These are phyloP conservation scores for Fistulinella prunicolor DNA, from an alignment of 768 basidiomycete species.

Conservation along the genomic window DNA sequence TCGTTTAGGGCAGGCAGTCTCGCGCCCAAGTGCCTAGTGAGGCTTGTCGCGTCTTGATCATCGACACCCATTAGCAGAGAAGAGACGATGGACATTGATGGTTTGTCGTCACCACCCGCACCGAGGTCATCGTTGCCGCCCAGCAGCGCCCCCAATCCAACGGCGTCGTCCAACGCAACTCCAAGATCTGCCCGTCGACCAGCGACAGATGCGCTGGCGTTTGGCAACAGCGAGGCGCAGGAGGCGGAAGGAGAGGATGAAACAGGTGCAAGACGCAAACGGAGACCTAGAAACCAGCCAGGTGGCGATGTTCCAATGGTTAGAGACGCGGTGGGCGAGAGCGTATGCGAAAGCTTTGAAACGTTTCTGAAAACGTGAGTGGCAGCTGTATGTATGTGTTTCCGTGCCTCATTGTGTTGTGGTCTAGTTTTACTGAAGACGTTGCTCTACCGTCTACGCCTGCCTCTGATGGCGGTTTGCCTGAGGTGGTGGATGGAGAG, in stretches of 20 bases:
- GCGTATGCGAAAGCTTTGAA: constrained; percentile 89
- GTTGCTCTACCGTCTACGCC: constrained; percentile 79
- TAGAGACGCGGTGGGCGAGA: constrained; percentile 93
- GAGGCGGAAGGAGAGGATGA: constrained; percentile 40
- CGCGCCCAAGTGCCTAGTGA: constrained; percentile 34
- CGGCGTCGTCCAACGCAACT: constrained; percentile 36
- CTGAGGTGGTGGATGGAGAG: constrained; percentile 56
- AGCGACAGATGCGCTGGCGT: constrained; percentile 50
- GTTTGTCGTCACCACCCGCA: constrained; percentile 54
- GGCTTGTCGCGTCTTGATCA: constrained; percentile 18
- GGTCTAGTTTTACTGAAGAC: constrained; percentile 74
- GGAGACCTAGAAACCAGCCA: constrained; percentile 39
- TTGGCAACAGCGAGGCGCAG: constrained; percentile 50
- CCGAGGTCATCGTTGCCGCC: constrained; percentile 52
- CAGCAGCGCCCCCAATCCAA: constrained; percentile 44
- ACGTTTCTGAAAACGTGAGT: constrained; percentile 87
- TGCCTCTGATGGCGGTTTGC: constrained; percentile 64
- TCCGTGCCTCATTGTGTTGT: background rate
- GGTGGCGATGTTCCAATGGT: constrained; percentile 80
- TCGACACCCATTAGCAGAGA: constrained; percentile 1
- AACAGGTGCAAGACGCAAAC: constrained; percentile 42
- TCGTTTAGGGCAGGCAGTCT: constrained; percentile 44
- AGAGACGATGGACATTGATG: constrained; percentile 52
- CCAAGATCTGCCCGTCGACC: constrained; percentile 37
- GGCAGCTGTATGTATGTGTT: background rate